Evolutionary conservation across 768 basidiomycete genomes (phyloP).

Genomic region (Megacollybia marginata): DNA sequence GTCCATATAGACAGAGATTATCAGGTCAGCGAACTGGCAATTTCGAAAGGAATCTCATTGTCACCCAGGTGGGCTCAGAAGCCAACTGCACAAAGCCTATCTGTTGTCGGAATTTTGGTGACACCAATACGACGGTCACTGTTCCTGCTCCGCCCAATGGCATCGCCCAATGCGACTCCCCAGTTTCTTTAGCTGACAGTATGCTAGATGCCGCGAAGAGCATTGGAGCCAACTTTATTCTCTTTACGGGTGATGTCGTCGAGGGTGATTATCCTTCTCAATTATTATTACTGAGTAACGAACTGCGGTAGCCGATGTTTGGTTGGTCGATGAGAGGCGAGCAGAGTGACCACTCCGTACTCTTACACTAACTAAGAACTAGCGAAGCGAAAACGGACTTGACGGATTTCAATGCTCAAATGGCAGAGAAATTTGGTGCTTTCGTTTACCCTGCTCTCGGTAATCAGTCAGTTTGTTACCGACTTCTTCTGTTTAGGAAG

Average conservation of each 20-base stretch:
- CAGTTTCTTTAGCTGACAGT: slow-evolving; percentile 37
- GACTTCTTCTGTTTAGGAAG: neutral
- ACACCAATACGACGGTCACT: slow-evolving; percentile 26
- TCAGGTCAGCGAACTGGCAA: slow-evolving; percentile 24
- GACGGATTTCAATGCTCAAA: slow-evolving; percentile 36
- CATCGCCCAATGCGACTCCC: slow-evolving; percentile 45
- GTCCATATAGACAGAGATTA: slow-evolving; percentile 56
- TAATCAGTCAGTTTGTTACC: slow-evolving; percentile 35
- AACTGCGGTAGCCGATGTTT: slow-evolving; percentile 33
- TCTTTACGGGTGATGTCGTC: slow-evolving; percentile 62
- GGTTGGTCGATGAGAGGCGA: slow-evolving; percentile 39
- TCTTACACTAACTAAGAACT: neutral
- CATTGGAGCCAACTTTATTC: slow-evolving; percentile 35
- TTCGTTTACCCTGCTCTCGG: slow-evolving; percentile 47
- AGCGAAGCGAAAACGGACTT: slow-evolving; percentile 41
- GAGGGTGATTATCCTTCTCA: slow-evolving; percentile 32
- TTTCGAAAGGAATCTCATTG: neutral
- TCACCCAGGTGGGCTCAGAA: slow-evolving; percentile 40
- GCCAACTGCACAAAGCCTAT: slow-evolving; percentile 55
- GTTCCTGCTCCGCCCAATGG: slow-evolving; percentile 44
- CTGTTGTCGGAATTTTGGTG: slow-evolving; percentile 48
- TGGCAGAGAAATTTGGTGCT: slow-evolving; percentile 28
- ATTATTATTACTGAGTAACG: neutral
- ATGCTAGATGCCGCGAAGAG: slow-evolving; percentile 38
- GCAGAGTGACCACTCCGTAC: slow-evolving; percentile 4